Base-by-base conservation (phyloP, 192 early-diverging fungal species). In the Gorgonomyces haynaldii region DNA sequence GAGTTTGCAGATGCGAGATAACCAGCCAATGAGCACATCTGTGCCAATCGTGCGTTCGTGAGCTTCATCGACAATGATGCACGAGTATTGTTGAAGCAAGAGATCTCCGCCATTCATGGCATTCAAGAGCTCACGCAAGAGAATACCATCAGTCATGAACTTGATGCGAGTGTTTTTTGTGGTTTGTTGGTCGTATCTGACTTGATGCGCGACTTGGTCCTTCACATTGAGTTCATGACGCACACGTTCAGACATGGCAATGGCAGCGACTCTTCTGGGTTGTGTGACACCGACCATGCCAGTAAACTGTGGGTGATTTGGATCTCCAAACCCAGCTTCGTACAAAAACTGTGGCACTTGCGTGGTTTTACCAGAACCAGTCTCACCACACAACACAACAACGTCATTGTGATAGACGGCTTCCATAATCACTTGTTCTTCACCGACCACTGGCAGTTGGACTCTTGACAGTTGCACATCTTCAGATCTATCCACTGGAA, bases 81-180 rank as follows among this genome's bases (percentile, higher is more conserved):
- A 85, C 1, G 91, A 94, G 58, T 99, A 99, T 57, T 86, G 79
- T 24, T 78, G 74, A n/a, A 99, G 61, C 17, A 97, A 66, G 34
- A 97, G 64, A 54, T 96, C 96, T 25, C 60, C 63, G 13, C 83
- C 71, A 17, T 21, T 29, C 32, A 32, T 45, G 23, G 60, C 62
- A 8, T 32, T 37, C 27, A 58, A 66, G 32, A 99, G 70, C 61
- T 99, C 96, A 28, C 94, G 81, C 35, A 99, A 73, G 45, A 99
- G 64, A 51, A 99, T 91, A 70, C 96, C 96, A 64, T 99, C 96
- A 4, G 96, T 99, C 92, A 98, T 96, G 50, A 98, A 99, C 68
- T 98, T 96, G 50, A 98, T 86, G 13, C 86, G 70, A 3, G 94
- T 96, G 6, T 75, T 63, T 1, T 65, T 39, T 0, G 76, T 79